Evolutionary conservation across 495 filamentous ascomycete species (phyloP).

Genomic region (Xylaria curta): DNA sequence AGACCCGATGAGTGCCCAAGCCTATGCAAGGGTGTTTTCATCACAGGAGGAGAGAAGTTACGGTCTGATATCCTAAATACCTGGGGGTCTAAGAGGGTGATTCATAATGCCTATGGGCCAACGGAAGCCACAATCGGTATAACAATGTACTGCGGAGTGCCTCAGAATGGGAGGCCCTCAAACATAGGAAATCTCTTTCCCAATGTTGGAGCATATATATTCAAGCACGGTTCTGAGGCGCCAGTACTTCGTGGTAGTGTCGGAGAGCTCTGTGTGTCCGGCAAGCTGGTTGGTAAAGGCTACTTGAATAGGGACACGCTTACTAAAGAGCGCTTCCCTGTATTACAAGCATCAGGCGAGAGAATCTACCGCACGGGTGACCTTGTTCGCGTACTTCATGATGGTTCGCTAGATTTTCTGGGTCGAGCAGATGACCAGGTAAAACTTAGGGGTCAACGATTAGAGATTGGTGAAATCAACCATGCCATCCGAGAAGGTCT

Average conservation of each 20-base stretch:
- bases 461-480: conserved; percentile 82
- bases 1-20: conserved; percentile 72
- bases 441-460: conserved; percentile 77
- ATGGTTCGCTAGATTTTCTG: conserved; percentile 73
- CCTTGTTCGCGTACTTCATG: conserved; percentile 72
- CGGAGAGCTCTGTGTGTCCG: conserved; percentile 87
- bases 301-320: conserved; percentile 81
- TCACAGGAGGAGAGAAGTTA: conserved; percentile 75
- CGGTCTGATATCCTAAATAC: conserved; percentile 74
- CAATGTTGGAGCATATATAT: conserved; percentile 81
- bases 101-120: conserved; percentile 84
- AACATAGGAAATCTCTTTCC: conserved; percentile 87
- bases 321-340: conserved; percentile 68
- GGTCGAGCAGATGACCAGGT: conserved; percentile 81
- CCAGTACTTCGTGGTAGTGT: conserved; percentile 79
- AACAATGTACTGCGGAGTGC: conserved; percentile 77
- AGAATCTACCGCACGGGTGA: conserved; percentile 81
- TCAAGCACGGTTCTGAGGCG: conserved; percentile 69
- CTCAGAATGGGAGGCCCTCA: conserved; percentile 70
- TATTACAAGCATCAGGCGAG: conserved; percentile 53
- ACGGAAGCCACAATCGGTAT: conserved; percentile 91
- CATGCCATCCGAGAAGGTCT: conserved; percentile 62
- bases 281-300: conserved; percentile 83
- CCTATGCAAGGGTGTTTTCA: conserved; percentile 73
- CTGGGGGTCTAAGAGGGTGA: conserved; percentile 68